Base-by-base conservation (phyloP, 352 stramenopile species). In the Pythium plurisporium region DNA sequence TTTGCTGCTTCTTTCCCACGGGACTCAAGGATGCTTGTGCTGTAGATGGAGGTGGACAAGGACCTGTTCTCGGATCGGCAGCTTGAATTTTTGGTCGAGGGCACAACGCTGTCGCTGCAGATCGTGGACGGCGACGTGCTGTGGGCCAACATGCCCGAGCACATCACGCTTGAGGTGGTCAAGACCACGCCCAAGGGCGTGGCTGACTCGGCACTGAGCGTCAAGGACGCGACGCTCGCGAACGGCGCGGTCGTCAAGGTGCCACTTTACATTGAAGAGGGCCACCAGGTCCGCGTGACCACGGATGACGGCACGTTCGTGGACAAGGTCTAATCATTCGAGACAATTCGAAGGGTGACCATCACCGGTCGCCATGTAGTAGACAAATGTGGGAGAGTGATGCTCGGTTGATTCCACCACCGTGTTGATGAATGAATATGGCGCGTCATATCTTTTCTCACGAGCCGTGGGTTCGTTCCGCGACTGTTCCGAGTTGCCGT, bases 61-160 rank as follows among this genome's bases (percentile, higher is more conserved):
- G 71, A 82, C 6, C 67, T 94, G 11, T 89, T 94, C 41, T 79
- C 77, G 27, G 67, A 76, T 23, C 79, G 81, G 14, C 80, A 94
- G 59, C 64, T 94, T 15, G 79, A 91, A 6, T 91, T 91, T 50
- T 46, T 94, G 27, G 51, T 81, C 46, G 84, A 92, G 31, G 84
- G 84, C 44, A 92, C 87, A 76, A 84, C 72, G 49, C 66, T 94
- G 38, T 83, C 80, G 37, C 65, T 94, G 49, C 84, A 94, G 66
- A 94, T 94, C 48, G 72, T 94, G 42, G 80, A 94, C n/a, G 70
- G 73, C 27, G 78, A 91, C 33, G 80, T 91, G 47, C 55, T 94
- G 26, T 94, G 84, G 84, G 81, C 82, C 59, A 92, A 89, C 62
- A 91, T 94, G 80, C 84, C 84, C 23, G 84, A 92, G 54, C 56